Evolutionary conservation across 2,329 filamentous ascomycete genomes (phyloP), one percentile per base, ranked within the genome.

Genomic region (Hypoxylon sp.): DNA sequence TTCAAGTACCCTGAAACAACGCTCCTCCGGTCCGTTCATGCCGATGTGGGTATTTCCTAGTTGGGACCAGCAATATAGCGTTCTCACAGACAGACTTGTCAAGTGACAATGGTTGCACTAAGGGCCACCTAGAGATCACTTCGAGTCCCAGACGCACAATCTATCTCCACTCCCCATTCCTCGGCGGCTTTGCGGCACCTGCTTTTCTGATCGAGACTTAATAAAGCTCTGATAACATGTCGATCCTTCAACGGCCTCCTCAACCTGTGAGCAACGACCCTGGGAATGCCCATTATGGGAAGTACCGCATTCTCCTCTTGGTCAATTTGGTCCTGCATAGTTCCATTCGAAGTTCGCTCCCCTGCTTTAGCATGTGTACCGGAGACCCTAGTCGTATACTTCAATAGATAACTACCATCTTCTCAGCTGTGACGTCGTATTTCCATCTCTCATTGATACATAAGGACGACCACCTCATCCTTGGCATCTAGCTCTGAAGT

Each of bases 21-120:
- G 80, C 80, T 77, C 78, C 73, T 69, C 75, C 81, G 81, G 81
- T 80, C 81, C 81, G 81, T 75, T 72, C 77, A 75, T 79, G 78
- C 81, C 81, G 81, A 78, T 71, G 72, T 81, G 78, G 74, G 78
- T 76, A 77, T 78, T 76, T 77, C 59, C 72, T 72, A 75, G 66
- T 74, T 73, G 67, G 65, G 75, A 68, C 65, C 71, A 65, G 71
- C 70, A 76, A 76, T 76, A 74, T 75, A 75, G 67, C 50, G 62
- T 69, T 68, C 70, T 72, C 54, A 42, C 56, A 58, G 63, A 68
- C 65, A 46, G 60, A 62, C 72, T 59, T 72, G 72, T 78, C 76
- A 76, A 79, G 71, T 78, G 74, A 79, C 73, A 73, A 53, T 66
- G 60, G 64, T 73, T 72, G 70, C 67, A 67, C 70, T 58, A 72